Evolutionary conservation across 1,284 basidiomycete species (phyloP), one percentile per base, ranked within the genome.

Genomic region (Pholiota adiposa): DNA sequence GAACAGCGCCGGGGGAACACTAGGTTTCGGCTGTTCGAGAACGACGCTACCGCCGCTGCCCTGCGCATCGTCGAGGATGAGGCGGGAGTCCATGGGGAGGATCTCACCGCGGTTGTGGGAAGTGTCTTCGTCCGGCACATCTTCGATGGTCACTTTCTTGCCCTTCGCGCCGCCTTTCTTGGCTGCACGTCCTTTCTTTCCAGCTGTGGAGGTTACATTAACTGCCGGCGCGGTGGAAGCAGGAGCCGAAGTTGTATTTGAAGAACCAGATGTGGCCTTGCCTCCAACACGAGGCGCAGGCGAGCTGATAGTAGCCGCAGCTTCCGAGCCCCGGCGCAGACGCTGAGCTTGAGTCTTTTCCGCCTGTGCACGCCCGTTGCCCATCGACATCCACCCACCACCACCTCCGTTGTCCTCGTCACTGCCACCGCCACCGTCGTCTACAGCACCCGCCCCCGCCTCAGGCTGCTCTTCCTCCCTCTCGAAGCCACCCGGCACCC

Each of bases 51-150:
- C 12, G 16, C 14, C 62, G 8, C 18, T 27, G 38, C 21, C 21
- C 2, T 49, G 33, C 1, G 75, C 74, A 62, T 75, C 75, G 27
- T 74, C 69, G 33, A 64, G 44, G 56, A 79, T 70, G 51, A 67
- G 62, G 46, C 70, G 66, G 27, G 74, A 76, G 54, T 78, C 72
- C 21, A 72, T 64, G 1, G 77, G 75, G n/a, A 79, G 65, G 31
- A 59, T 67, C 19, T 73, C 73, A 19, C 63, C 61, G 23, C 64
- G 56, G 25, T 67, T 68, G 19, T 76, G 75, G 2, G 70, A 75
- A 33, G 70, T 75, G 34, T 82, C 82, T n/a, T 80, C 77, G 48
- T 83, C 79, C 0, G 75, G 72, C 16, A 81, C 76, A 54, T 83
- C 82, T 59, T 78, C 75, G n/a, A 83, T 73, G n/a, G 73, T 79